Evolutionary conservation across 75 land plant species (phyloP).

Genomic region (Pinus albicaulis): DNA sequence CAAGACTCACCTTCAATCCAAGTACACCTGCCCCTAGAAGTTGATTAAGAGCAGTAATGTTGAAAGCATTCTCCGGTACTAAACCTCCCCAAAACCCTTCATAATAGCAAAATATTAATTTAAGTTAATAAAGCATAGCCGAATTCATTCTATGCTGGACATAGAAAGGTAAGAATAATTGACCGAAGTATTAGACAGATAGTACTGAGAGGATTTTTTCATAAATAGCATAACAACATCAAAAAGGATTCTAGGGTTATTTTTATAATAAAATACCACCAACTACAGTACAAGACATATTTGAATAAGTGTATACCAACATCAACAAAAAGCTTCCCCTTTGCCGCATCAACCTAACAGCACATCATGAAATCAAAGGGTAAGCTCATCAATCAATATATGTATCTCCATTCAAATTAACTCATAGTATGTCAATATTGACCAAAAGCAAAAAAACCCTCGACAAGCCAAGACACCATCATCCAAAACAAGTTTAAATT

Average conservation of each 20-base stretch:
- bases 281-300: not conserved
- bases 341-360: slow-evolving; percentile 63
- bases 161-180: slow-evolving; percentile 1
- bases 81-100: slow-evolving; percentile 99
- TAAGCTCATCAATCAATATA: slow-evolving; percentile 2
- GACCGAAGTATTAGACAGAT: not conserved
- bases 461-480: not conserved
- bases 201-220: not conserved
- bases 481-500: not conserved
- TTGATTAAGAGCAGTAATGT: slow-evolving; percentile 52
- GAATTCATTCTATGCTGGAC: too few species aligned
- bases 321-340: slow-evolving; percentile 72
- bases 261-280: not conserved
- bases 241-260: not conserved
- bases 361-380: not conserved
- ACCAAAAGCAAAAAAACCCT: not conserved
- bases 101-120: slow-evolving; percentile 1
- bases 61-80: slow-evolving; percentile 95
- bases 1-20: slow-evolving; percentile 80
- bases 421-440: not conserved
- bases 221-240: not conserved
- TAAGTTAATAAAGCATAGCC: not conserved
- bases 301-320: slow-evolving; percentile 58
- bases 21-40: slow-evolving; percentile 86
- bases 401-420: not conserved